Base-by-base conservation (phyloP, 2,329 filamentous ascomycete genomes). In the Magnaporthiopsis rhizophila region DNA sequence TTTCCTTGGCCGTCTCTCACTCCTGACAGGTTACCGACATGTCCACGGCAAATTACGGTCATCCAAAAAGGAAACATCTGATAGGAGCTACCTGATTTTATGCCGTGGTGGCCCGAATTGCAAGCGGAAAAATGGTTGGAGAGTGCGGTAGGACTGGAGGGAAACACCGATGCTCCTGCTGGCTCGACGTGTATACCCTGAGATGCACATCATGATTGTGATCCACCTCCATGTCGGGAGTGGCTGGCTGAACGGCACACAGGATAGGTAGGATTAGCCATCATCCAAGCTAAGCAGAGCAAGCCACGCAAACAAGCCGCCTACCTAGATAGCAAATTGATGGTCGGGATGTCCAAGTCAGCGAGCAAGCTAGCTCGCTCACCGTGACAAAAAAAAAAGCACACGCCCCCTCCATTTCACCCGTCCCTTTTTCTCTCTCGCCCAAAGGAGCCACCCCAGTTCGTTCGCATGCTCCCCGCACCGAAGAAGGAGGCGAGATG, bases 121-220 rank as follows among this genome's bases (percentile, higher is more conserved):
- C 38, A 45, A 6, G 38, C 38, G 59, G 59, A 34, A 18, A 28
- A 9, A 28, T 61, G 59, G 59, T 24, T 38, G 34, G 59, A 45
- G 32, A 67, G 64, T 57, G 62, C n/a, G 36, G 56, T 64, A 65
- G 58, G 59, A 60, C 24, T 58, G 32, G 13, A 57, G 60, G 36
- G 50, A n/a, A 62, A 56, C 61, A 62, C 38, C 38, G 38, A 45
- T 45, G 45, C 21, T 24, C 28, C 13, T 63, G 24, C 18, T 18
- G 32, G 50, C 24, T 57, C 45, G 30, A 13, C 45, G 32, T 50
- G 50, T 63, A 63, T 63, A 34, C 61, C 61, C 45, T 34, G 38
- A 63, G 32, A 63, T 63, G 50, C 61, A 63, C 32, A 63, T 63
- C 50, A 63, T 58, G 53, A 24, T 53, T 21, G 45, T n/a, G 18